Conservation (phyloP, 345 rosid genomes). For the Acer saccharum region DNA sequence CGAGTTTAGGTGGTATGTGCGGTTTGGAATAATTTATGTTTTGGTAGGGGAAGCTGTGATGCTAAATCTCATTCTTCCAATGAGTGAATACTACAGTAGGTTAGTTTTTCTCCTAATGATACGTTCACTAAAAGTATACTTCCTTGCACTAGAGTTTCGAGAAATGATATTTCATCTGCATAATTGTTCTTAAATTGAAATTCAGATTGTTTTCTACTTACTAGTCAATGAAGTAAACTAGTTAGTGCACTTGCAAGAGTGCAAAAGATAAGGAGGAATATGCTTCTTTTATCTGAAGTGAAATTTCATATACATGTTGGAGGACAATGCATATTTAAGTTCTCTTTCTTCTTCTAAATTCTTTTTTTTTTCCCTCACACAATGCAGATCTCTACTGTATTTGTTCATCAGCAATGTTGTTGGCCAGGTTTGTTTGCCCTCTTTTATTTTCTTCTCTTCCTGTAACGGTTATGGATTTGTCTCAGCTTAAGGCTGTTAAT, state of each 20-base stretch:
- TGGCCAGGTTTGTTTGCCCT: slow-evolving; percentile 64
- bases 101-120: slow-evolving; percentile 26
- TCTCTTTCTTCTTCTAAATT: slow-evolving; percentile 6
- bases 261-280: neutral
- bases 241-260: neutral
- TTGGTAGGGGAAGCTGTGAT: slow-evolving; percentile 85
- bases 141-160: neutral
- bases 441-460: neutral
- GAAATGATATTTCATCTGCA: neutral
- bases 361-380: neutral
- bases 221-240: neutral
- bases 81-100: slow-evolving; percentile 55
- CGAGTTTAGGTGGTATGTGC: slow-evolving; percentile 83
- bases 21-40: slow-evolving; percentile 80
- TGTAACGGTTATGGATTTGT: neutral
- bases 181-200: neutral
- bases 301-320: neutral
- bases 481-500: slow-evolving; percentile 7
- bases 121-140: neutral
- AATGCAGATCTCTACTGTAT: slow-evolving; percentile 58
- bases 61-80: slow-evolving; percentile 65
- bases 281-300: neutral
- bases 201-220: neutral
- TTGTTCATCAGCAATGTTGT: slow-evolving; percentile 59
- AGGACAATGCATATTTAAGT: slow-evolving; percentile 12